Evolutionary conservation across 345 rosid species (phyloP), one percentile per base, ranked within the genome.

Genomic region (Gossypium mustelinum): DNA sequence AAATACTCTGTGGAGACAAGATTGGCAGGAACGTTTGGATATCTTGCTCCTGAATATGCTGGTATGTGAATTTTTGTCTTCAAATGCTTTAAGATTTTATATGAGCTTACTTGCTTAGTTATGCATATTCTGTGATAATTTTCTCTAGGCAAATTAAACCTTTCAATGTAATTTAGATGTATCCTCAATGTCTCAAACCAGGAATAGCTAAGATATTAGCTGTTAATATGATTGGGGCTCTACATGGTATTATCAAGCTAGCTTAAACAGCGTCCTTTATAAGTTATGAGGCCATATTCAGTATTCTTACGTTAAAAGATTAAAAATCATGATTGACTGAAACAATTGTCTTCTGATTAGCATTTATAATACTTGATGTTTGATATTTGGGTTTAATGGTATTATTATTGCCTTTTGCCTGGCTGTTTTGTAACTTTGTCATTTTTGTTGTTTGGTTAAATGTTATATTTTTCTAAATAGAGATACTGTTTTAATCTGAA

Each of bases 11-110:
- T 92, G 39, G 97, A 90, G 80, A 94, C 98, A n/a, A 84, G 89
- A 72, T 83, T 94, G 84, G 98, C 98, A 11, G 98, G 98, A 73
- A 94, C 97, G 17, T 94, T 94, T 68, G 98, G 98, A 61, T 94
- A 94, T 83, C 93, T 94, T 71, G 98, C 98, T 8, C 98, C 98
- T 17, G 98, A 94, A 76, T 94, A 94, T 76, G 98, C 98, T 48
- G 93, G 98, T 92, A 81, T 60, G 91, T 73, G 60, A 9, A 75
- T 65, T 48, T 14, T 73, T 0, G 9, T 52, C 61, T 69, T 12
- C 45, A 27, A 27, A 29, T 29, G 13, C 45, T 25, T 29, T 70
- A 29, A 70, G 48, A 52, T 27, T 17, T 17, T 52, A 17, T 5
- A 70, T n/a, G 17, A 51, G 16, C 47, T 70, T 50, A 27, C 14